These are phyloP conservation scores for Fusarium acutatum DNA, from an alignment of 2,329 filamentous ascomycete genomes.

Conservation along the genomic window DNA sequence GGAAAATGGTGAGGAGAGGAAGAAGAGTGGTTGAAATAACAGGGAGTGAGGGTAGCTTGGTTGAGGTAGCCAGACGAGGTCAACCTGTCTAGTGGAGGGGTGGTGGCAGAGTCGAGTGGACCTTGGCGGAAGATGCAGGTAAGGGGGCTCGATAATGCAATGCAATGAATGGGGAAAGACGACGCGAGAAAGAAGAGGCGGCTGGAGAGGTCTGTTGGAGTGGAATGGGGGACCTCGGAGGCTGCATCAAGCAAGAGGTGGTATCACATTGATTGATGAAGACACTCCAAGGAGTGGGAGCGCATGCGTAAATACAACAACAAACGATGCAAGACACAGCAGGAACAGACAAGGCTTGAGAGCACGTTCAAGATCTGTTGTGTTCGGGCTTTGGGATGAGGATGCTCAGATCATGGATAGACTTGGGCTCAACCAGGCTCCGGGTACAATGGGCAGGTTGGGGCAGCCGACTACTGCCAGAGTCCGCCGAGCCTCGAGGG, in stretches of 20 bases:
- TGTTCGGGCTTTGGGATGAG: conserved; percentile 15
- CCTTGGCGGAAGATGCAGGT: conserved; percentile 57
- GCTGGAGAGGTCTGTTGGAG: conserved; percentile 40
- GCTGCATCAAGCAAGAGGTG: conserved; percentile 47
- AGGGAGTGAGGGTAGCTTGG: conserved; percentile 44
- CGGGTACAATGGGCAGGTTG: conserved; percentile 19
- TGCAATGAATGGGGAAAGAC: conserved; percentile 43
- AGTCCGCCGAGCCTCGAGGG: conserved; percentile 26
- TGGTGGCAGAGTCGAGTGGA: conserved; percentile 52
- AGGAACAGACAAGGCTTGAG: conserved; percentile 16
- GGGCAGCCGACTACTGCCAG: conserved; percentile 29
- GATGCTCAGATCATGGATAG: conserved; percentile 33
- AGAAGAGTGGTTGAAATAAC: conserved; percentile 46
- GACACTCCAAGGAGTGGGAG: conserved; percentile 44
- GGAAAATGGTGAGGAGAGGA: conserved; percentile 39
- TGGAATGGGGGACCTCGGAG: conserved; percentile 44
- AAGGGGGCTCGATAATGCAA: conserved; percentile 50
- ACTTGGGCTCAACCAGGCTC: conserved; percentile 31
- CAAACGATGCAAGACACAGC: conserved; percentile 29
- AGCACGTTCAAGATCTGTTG: conserved; percentile 28
- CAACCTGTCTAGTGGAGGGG: conserved; percentile 46
- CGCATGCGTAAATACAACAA: conserved; percentile 28
- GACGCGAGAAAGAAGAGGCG: conserved; percentile 44
- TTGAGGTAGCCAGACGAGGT: conserved; percentile 32
- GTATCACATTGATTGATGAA: conserved; percentile 49